Evolutionary conservation across 805 yeast species (phyloP), one percentile per base, ranked within the genome.

Genomic region (Lachancea meyersii): DNA sequence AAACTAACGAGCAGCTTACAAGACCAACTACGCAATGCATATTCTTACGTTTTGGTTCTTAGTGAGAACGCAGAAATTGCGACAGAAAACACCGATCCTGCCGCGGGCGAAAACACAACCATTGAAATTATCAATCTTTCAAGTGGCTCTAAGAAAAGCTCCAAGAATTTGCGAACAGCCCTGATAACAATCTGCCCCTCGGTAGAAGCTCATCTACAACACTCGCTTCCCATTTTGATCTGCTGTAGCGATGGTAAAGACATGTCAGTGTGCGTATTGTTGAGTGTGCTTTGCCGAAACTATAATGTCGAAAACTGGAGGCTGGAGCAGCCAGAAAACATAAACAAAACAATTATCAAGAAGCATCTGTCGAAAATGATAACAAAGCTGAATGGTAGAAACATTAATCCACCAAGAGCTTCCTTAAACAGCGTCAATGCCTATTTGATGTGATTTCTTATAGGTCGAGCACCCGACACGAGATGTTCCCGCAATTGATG

Each of bases 401-500:
- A 71, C 31, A 76, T 75, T 4, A 83, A 86, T 46, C 95, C 95
- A 0, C 79, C 88, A 43, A 67, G 96, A 38, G 79, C 86, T 9
- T 82, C 94, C 0, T 64, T 86, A 31, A 88, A 82, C 51, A 74
- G 89, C 22, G 77, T 84, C 2, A 82, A 86, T 48, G 61, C 78
- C 2, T 76, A 49, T 46, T 50, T 82, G 23, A 74, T 82, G 79
- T 72, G 64, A 21, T n/a, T 6, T 11, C 16, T 31, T 31, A 5
- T 18, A 16, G 9, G 19, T 18, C 11, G 13, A 6, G 18, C 20
- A 31, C n/a, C n/a, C n/a, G n/a, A n/a, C n/a, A n/a, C n/a, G n/a
- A n/a, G n/a, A n/a, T n/a, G n/a, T n/a, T n/a, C n/a, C n/a, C n/a
- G n/a, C n/a, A n/a, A n/a, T n/a, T n/a, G n/a, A n/a, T n/a, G n/a